Evolutionary conservation across 2,329 filamentous ascomycete genomes (phyloP), one percentile per base, ranked within the genome.

Genomic region (Pseudonectria buxi): DNA sequence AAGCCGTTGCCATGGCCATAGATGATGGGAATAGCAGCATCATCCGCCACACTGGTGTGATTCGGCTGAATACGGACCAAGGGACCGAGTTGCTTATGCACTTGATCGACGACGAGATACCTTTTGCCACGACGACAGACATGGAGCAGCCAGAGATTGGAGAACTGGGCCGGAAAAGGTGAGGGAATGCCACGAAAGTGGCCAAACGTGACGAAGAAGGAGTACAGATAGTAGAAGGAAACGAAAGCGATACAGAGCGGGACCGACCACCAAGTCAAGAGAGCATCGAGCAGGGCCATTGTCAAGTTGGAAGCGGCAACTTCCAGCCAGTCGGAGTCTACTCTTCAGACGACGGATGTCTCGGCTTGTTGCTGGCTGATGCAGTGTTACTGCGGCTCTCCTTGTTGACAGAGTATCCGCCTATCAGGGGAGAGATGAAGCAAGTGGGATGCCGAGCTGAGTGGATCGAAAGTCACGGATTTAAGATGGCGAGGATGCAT

Each of bases 1-100:
- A 86, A 84, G 0, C 82, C 83, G 52, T 86, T 86, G 7, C 82
- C 81, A 49, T 87, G 83, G 4, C 87, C 87, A 49, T 94, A 94
- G 36, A 94, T 76, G 30, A 71, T 61, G 11, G 72, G 71, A 35
- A 95, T 89, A 2, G 85, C 86, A n/a, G 72, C 72, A 18, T 83
- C 81, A 53, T 94, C 86, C 35, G 83, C 85, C 36, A 95, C 68
- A 37, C 83, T 88, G 49, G 94, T 72, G 51, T 95, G 88, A 50
- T 88, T 78, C 1, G 89, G 89, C 53, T 87, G 83, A 45, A 95
- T 83, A 25, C 88, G 75, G 14, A 95, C 81, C 2, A 95, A 62
- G n/a, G 79, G 81, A 4, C 88, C 88, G 28, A 83, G 68, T 52
- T 79, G 82, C 66, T 83, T 75, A 61, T 95, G 88, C 7, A 77